Conservation (phyloP, 23 red algal genomes). For the Gracilaria domingensis region DNA sequence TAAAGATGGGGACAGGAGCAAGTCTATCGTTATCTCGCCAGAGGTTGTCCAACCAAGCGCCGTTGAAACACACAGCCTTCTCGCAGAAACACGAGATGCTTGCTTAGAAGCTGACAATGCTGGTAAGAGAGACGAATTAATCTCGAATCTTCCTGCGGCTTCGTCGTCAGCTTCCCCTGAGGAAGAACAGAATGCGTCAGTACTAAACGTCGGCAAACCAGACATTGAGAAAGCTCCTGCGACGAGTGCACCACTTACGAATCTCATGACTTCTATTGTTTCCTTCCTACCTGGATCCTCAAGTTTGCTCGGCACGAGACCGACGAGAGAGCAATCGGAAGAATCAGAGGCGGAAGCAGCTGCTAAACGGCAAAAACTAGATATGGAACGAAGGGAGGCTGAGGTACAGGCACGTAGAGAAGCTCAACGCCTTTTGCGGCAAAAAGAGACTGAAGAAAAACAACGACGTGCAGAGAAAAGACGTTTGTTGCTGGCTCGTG, state of each 20-base stretch:
- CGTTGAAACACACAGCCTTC: background rate
- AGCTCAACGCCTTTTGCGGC: conserved; percentile 24
- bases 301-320: conserved; percentile 1
- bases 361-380: conserved; percentile 45
- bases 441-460: conserved; percentile 67
- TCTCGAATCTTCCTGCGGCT: background rate
- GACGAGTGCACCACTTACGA: background rate
- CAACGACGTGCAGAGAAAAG: conserved; percentile 41
- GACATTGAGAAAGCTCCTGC: background rate
- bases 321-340: conserved; percentile 8
- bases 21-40: too few relatives aligned
- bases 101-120: background rate
- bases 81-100: background rate
- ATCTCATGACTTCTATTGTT: background rate
- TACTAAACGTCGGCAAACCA: background rate
- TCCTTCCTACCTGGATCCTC: conserved; percentile 12
- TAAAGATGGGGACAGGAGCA: background rate
- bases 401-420: conserved; percentile 49
- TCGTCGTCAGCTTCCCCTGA: background rate
- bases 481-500: conserved; percentile 17
- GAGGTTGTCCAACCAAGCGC: too few relatives aligned
- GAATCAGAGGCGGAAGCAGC: conserved; percentile 22
- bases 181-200: background rate
- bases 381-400: conserved; percentile 58
- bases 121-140: background rate